Evolutionary conservation across 2,329 filamentous ascomycete genomes (phyloP), one percentile per base, ranked within the genome.

Genomic region (Paramyrothecium roridum): DNA sequence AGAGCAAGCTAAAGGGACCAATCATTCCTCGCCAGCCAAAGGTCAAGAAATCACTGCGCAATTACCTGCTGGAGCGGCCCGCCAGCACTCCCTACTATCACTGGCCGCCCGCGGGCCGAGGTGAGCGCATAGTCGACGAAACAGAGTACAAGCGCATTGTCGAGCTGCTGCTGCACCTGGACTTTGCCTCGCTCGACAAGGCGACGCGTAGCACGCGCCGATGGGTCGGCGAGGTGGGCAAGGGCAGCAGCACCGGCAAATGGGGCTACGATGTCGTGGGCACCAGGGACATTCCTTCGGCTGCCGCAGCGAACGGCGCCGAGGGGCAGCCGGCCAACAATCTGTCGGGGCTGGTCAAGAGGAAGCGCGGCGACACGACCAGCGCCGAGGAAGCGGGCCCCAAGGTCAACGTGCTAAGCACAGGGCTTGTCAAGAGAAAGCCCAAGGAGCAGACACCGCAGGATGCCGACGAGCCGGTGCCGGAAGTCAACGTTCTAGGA

Each of bases 81-180:
- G 74, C 74, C 33, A 70, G 73, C 2, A 88, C 84, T 0, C 73
- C 80, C 0, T 86, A 89, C 66, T 91, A 88, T 66, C 76, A 73
- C 54, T 91, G 88, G 88, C 84, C 84, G 0, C 63, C 73, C 0
- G 73, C 79, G 21, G 86, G 85, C 3, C 78, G 88, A 16, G 89
- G 88, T 1, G 78, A 83, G 50, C 77, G 84, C 19, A 76, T 90
- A 12, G 79, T 92, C 3, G 79, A 83, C 13, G 83, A 88, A 21
- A 74, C 77, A 23, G 79, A 81, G 50, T 92, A 91, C 71, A 85
- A 85, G 59, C 82, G 88, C 12, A 82, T 85, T 10, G 78, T 84
- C 20, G 89, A 91, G 61, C 73, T 91, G 11, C 76, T 95, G 0
- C 78, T 93, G 6, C 84, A 88, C 56, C 81, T 92, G 0, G 89